Evolutionary conservation across 352 stramenopile genomes (phyloP).

Genomic region (Vaucheria bursata): DNA sequence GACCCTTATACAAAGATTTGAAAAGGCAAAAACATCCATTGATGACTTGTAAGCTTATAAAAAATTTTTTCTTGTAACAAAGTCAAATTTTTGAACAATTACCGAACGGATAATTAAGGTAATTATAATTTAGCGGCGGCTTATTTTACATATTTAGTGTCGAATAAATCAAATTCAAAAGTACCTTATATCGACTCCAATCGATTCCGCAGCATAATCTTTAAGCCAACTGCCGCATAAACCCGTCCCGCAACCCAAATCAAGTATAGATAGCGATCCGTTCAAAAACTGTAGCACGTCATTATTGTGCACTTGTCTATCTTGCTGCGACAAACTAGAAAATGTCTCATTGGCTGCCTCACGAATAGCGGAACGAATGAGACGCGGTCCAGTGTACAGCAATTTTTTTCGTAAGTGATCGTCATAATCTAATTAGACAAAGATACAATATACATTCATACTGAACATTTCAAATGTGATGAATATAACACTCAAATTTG

Average conservation of each 20-base stretch:
- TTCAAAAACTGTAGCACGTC: slow-evolving; percentile 43
- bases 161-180: not conserved
- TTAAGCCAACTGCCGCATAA: slow-evolving; percentile 46
- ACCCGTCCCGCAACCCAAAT: slow-evolving; percentile 46
- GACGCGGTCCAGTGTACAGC: slow-evolving; percentile 44
- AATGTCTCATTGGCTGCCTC: slow-evolving; percentile 38
- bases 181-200: slow-evolving; percentile 42
- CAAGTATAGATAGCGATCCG: slow-evolving; percentile 34
- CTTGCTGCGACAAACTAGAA: slow-evolving; percentile 10
- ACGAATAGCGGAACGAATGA: slow-evolving; percentile 22
- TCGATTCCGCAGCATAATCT: slow-evolving; percentile 30
- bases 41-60: no score
- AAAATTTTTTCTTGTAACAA: no score
- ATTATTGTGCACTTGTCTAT: not conserved
- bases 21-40: no score
- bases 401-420: slow-evolving; percentile 46
- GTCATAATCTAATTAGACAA: slow-evolving; percentile 14
- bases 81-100: no score
- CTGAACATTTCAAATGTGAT: no score
- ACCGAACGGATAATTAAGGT: no score
- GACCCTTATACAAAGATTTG: no score
- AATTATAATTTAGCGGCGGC: no score
- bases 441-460: no score
- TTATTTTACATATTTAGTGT: no score
- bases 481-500: no score